Base-by-base conservation (phyloP, 345 rosid species). In the Eutrema heterophyllum region DNA sequence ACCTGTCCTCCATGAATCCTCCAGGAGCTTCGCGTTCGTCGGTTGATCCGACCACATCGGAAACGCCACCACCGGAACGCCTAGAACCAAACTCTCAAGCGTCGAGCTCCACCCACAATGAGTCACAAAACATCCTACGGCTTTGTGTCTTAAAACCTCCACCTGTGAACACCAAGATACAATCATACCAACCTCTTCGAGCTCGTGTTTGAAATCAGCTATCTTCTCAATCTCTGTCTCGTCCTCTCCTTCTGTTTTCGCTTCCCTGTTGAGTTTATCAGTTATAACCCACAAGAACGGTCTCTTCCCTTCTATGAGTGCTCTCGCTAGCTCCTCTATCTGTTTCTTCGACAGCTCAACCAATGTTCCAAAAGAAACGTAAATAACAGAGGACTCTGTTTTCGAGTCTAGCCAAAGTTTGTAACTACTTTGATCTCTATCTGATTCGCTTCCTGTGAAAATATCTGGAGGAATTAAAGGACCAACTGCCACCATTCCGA, bases 81-180 rank as follows among this genome's bases (percentile, higher is more conserved):
- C 93, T 0, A 52, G 62, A 56, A 72, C 83, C 39, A 89, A 68
- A 67, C 86, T 80, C 79, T 90, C 93, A 27, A 85, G 4, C 1
- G 87, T 89, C 1, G 96, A 89, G 75, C 73, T 89, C 96, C 96
- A 89, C 3, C 96, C 96, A 49, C 92, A 86, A 61, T 90, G 96
- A n/a, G 83, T 81, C 33, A 90, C 33, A 10, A 88, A 90, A 71
- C 91, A 90, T 10, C 91, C 93, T 2, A 85, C 27, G 4, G 93
- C 15, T 5, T 52, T 51, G 57, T 90, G 86, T 11, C 86, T 83
- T 27, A 90, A 64, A 15, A 90, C 88, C 66, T 86, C 84, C 3
- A 82, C 66, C 62, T 90, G 96, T 0, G 80, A 74, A 61, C 96
- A 88, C 96, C 96, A 90, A 0, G 85, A 56, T 7, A 90, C 86